Evolutionary conservation across 768 basidiomycete genomes (phyloP).

Genomic region (Grammothele lineata): DNA sequence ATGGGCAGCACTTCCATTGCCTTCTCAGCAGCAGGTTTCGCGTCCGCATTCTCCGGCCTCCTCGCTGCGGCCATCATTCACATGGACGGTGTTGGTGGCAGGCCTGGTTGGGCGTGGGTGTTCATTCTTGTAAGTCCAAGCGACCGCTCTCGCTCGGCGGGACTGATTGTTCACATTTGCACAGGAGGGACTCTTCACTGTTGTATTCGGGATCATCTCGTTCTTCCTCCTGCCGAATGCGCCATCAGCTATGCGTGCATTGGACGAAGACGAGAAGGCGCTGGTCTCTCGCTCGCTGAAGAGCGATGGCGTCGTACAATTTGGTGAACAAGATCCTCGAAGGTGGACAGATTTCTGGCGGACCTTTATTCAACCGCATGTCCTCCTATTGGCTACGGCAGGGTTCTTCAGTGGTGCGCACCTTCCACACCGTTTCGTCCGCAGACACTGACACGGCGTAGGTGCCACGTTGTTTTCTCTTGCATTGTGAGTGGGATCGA

Average conservation of each 20-base stretch:
- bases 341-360: constrained; percentile 53
- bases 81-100: constrained; percentile 50
- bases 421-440: constrained; percentile 15
- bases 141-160: neutral
- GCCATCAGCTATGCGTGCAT: constrained; percentile 32
- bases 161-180: too few relatives aligned
- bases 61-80: constrained; percentile 57
- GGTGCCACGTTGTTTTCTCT: constrained; percentile 21
- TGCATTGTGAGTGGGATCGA: constrained; percentile 22
- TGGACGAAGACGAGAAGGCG: too few relatives aligned
- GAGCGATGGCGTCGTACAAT: too few relatives aligned
- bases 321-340: too few relatives aligned
- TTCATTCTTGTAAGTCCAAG: constrained; percentile 45
- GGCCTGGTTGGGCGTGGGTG: constrained; percentile 64
- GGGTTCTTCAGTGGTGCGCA: constrained; percentile 55
- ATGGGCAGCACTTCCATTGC: constrained; percentile 36
- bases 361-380: constrained; percentile 49
- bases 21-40: constrained; percentile 42
- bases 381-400: constrained; percentile 44
- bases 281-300: too few relatives aligned
- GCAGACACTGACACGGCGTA: neutral
- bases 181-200: constrained; percentile 60
- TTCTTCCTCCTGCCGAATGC: constrained; percentile 44
- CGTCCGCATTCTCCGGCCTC: constrained; percentile 61
- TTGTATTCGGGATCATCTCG: constrained; percentile 47